Evolutionary conservation across 768 basidiomycete genomes (phyloP), one percentile per base, ranked within the genome.

Genomic region (Lactarius deliciosus): DNA sequence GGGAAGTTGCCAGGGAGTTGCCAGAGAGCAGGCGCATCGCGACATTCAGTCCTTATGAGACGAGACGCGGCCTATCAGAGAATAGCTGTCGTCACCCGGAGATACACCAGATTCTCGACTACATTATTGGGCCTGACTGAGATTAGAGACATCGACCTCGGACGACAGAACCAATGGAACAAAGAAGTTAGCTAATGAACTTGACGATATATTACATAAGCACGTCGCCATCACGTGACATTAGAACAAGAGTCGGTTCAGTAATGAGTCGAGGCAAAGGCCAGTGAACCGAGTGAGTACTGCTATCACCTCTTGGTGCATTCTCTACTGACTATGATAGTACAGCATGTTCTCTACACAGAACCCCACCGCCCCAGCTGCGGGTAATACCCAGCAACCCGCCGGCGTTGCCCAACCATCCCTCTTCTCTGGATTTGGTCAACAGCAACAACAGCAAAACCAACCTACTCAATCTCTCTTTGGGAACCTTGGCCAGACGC

Each of bases 401-500:
- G 16, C 50, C 3, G 38, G 28, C 0, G 9, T 18, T 47, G 13
- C 57, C 3, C 66, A 59, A 64, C 25, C 72, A 68, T 59, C 74
- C 70, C 62, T 60, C 40, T 65, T 65, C 53, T 55, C 64, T 25
- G 53, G 58, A 7, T 65, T 65, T 32, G 53, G 53, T 40, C 71
- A 74, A 41, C 73, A 73, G 45, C 76, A 77, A 64, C 71, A 74
- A 41, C 73, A 73, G 45, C 76, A 76, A 64, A 47, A 56, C 13
- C 77, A 75, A 66, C 71, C 73, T 20, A 43, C 74, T 7, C 73
- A 58, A 10, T 70, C 73, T 50, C 64, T 77, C 16, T 76, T 75
- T 64, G 73, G 73, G 1, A 66, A 68, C 56, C 22, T 50, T 36
- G 65, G 65, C 15, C 72, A 73, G 57, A 65, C 66, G 57, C 60